Evolutionary conservation across 345 rosid genomes (phyloP).

Genomic region (Citrus sinensis): DNA sequence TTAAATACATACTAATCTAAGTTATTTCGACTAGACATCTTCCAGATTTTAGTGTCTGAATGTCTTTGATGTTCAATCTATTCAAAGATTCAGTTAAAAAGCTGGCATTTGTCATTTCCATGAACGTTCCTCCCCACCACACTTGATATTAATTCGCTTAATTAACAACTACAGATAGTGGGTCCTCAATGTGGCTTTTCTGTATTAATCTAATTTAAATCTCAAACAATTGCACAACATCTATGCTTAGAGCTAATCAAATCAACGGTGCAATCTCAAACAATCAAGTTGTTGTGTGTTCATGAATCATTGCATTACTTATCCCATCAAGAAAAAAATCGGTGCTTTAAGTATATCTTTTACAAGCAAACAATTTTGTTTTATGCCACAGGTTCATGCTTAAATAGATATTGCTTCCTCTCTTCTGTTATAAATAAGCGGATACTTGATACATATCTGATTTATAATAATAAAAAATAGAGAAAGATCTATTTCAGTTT

Average conservation of each 20-base stretch:
- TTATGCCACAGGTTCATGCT: not conserved
- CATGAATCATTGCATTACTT: constrained; percentile 4
- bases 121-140: constrained; percentile 24
- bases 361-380: constrained; percentile 1
- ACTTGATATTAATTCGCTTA: not conserved
- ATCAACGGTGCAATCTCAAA: not conserved
- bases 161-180: not conserved
- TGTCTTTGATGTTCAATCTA: constrained; percentile 29
- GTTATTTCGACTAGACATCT: not conserved
- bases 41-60: constrained; percentile 1
- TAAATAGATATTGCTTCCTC: not conserved
- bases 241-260: not conserved
- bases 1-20: constrained; percentile 7
- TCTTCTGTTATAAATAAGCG: not conserved
- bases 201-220: not conserved
- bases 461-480: not conserved
- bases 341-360: constrained; percentile 2
- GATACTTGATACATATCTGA: not conserved
- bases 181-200: not conserved
- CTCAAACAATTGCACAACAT: not conserved
- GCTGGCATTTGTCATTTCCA: constrained; percentile 28
- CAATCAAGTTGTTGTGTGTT: not conserved
- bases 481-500: not conserved
- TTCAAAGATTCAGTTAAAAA: constrained; percentile 20
- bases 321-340: not conserved